A percentile compares a stretch with the other conserved stretches of the same genome.
Conservation (phyloP, 1,284 basidiomycete species). For the Ganoderma leucocontextum region DNA sequence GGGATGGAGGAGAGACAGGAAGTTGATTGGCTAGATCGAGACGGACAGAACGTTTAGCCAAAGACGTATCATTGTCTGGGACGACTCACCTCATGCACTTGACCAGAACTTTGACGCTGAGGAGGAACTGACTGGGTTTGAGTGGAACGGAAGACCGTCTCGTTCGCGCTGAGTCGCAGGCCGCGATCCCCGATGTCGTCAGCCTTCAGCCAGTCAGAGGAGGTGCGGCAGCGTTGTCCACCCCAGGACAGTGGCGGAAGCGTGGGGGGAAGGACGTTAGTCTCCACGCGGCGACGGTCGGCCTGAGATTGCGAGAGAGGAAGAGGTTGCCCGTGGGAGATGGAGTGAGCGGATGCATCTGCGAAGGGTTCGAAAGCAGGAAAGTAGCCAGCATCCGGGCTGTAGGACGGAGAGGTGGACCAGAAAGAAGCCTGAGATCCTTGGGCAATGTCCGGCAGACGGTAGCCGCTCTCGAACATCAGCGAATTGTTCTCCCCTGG, state of each 20-base stretch:
- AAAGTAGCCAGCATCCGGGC: constrained; percentile 46
- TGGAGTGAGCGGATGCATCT: constrained; percentile 48
- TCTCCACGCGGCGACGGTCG: constrained; percentile 36
- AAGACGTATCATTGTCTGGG: neutral
- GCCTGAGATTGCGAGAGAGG: constrained; percentile 41
- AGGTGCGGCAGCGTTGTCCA: constrained; percentile 38
- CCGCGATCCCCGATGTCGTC: constrained; percentile 40
- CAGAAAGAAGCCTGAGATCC: constrained; percentile 33
- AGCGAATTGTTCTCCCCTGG: constrained; percentile 39
- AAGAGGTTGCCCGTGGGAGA: constrained; percentile 45
- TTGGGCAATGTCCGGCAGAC: constrained; percentile 33
- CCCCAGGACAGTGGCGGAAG: constrained; percentile 37
- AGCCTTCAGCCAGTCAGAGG: constrained; percentile 45
- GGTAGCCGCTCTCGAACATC: constrained; percentile 43
- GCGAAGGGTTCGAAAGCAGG: constrained; percentile 62
- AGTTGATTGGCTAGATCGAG: constrained; percentile 76
- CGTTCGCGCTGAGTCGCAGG: constrained; percentile 27
- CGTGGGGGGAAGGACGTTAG: constrained; percentile 28
- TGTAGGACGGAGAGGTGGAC: constrained; percentile 39
- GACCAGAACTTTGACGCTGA: constrained; percentile 34
- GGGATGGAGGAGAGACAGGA: constrained; percentile 81
- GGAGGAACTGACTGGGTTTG: constrained; percentile 28
- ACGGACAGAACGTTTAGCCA: constrained; percentile 9
- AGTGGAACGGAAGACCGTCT: constrained; percentile 31
- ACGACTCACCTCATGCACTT: constrained; percentile 48